Evolutionary conservation across 306 rosid genomes (phyloP).

Genomic region (Quercus robur): DNA sequence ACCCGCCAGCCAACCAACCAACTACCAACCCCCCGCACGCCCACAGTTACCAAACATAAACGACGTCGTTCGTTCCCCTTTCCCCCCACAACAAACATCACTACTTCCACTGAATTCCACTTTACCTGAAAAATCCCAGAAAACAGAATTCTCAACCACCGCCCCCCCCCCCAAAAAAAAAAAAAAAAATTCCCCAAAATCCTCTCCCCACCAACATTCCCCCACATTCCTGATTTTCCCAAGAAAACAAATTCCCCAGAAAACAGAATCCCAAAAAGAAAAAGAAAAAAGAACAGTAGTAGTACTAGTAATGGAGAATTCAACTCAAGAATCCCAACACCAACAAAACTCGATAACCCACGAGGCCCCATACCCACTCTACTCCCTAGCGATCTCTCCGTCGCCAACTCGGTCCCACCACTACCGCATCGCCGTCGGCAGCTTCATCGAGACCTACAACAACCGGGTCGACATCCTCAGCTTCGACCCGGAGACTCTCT

Average conservation of each 20-base stretch:
- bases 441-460: conserved; percentile 77
- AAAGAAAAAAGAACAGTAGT: no score
- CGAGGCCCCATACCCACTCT: conserved; percentile 75
- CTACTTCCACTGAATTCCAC: no score
- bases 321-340: conserved; percentile 58
- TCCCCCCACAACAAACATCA: no score
- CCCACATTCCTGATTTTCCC: neutral
- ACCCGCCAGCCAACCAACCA: no score
- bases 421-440: conserved; percentile 72
- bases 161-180: no score
- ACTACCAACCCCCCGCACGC: no score
- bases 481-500: conserved; percentile 69
- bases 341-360: conserved; percentile 52
- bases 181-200: neutral
- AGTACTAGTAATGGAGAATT: conserved; percentile 40
- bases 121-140: neutral
- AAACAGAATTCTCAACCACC: no score
- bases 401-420: conserved; percentile 26
- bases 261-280: neutral
- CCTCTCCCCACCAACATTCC: neutral
- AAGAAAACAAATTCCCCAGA: neutral
- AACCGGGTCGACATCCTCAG: conserved; percentile 81
- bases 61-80: no score
- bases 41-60: no score
- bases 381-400: conserved; percentile 69